Evolutionary conservation across 2,329 filamentous ascomycete genomes (phyloP).

Genomic region (Colletotrichum gloeosporioides): DNA sequence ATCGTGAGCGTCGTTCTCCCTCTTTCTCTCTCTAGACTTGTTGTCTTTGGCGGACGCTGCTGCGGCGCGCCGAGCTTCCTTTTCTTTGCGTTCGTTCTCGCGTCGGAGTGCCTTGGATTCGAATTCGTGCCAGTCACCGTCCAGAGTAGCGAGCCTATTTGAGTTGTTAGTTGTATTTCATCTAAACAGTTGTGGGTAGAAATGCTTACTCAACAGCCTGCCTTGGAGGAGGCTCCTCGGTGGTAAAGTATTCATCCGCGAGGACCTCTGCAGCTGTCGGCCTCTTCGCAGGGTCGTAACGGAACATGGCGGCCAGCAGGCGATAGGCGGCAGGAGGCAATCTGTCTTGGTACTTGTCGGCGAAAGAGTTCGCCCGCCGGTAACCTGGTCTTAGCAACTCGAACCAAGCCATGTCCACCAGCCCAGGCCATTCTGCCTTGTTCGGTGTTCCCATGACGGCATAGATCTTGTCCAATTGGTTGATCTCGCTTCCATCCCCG

Average conservation of each 20-base stretch:
- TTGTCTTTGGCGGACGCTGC: conserved; percentile 37
- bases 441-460: conserved; percentile 88
- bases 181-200: background rate
- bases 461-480: conserved; percentile 97
- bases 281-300: conserved; percentile 83
- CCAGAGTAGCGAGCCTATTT: conserved; percentile 73
- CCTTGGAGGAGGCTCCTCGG: conserved; percentile 77
- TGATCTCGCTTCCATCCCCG: conserved; percentile 94
- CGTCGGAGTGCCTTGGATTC: conserved; percentile 94
- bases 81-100: conserved; percentile 76
- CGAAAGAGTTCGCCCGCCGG: conserved; percentile 76
- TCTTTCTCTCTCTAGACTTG: conserved; percentile 44
- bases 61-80: conserved; percentile 51
- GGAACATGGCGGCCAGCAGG: conserved; percentile 82
- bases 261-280: conserved; percentile 86
- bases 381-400: conserved; percentile 84
- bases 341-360: conserved; percentile 79
- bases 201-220: conserved; percentile 81
- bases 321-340: conserved; percentile 84
- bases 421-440: conserved; percentile 82
- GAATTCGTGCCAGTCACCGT: conserved; percentile 98
- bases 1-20: conserved; percentile 35
- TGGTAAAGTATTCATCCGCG: conserved; percentile 85
- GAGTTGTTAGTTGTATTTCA: conserved; percentile 33
- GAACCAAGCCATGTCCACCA: conserved; percentile 97